phyloP scores from a whole-genome alignment of 495 filamentous ascomycete species.

The Ramalina intermedia region DNA sequence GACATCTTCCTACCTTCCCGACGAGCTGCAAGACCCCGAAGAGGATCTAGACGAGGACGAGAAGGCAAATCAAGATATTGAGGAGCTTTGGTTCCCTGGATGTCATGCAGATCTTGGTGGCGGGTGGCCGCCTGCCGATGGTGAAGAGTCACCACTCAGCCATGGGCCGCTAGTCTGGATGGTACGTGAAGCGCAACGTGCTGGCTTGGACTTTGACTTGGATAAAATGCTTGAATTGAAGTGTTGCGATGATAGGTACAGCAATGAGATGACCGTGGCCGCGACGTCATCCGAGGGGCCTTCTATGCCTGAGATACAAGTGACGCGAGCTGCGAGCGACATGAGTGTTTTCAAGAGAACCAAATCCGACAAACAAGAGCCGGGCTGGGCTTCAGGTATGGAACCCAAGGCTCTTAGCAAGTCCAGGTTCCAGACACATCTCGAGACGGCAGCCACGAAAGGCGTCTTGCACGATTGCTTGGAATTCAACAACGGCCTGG shows the following conservation, averaged over 20 bases:
- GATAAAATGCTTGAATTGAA: constrained; percentile 54
- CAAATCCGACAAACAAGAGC: constrained; percentile 4
- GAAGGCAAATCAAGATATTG: constrained; percentile 52
- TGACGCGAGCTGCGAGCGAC: constrained; percentile 4
- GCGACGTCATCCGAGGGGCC: neutral
- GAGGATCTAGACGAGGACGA: constrained; percentile 40
- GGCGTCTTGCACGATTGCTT: constrained; percentile 67
- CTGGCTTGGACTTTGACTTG: constrained; percentile 56
- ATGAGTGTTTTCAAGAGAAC: constrained; percentile 8
- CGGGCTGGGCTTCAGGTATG: constrained; percentile 11
- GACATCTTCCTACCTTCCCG: constrained; percentile 28
- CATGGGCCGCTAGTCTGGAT: constrained; percentile 75
- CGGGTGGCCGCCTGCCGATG: constrained; percentile 53
- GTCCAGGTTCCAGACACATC: constrained; percentile 36
- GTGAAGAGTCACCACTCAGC: constrained; percentile 45
- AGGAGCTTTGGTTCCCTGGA: constrained; percentile 65
- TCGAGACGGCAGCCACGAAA: constrained; percentile 42
- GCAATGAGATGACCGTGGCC: neutral
- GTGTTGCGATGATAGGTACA: constrained; percentile 36
- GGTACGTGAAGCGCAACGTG: constrained; percentile 62
- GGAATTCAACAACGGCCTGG: constrained; percentile 48
- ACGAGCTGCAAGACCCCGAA: constrained; percentile 17
- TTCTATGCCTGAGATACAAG: constrained; percentile 2
- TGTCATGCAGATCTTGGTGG: constrained; percentile 76
- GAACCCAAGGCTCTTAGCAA: constrained; percentile 4